Evolutionary conservation across 2,329 filamentous ascomycete species (phyloP), one percentile per base, ranked within the genome.

Genomic region (Dothidotthia symphoricarpi): DNA sequence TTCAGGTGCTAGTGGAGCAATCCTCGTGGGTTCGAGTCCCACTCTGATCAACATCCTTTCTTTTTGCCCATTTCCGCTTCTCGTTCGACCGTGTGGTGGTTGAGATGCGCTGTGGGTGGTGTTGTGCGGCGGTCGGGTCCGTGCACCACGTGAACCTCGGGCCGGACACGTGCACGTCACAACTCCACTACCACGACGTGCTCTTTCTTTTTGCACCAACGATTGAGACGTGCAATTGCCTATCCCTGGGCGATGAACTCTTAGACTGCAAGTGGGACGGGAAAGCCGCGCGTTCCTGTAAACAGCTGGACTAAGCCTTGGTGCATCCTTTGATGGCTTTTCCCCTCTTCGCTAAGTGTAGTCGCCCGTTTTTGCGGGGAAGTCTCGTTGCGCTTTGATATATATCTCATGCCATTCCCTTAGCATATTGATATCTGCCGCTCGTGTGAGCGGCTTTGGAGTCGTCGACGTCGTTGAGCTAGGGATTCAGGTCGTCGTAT

Each of bases 1-100:
- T 64, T 64, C 61, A 63, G 61, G 60, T 64, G 57, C 61, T 63
- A 57, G 59, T 64, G 48, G 48, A 43, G 57, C 36, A 63, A 64
- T 42, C 48, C 48, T 56, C 59, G 60, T 60, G 60, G 54, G 60
- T 61, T 61, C 59, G 59, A 64, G 43, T 64, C 62, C 59, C 62
- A 63, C 61, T 55, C 56, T 62, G 36, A 45, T 64, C 62, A 65
- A 29, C 31, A 59, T 57, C 32, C 37, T 43, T 49, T 47, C 45
- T 54, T 54, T 39, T 36, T 39, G 36, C 36, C n/a, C 9, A 38
- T 16, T 30, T 40, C 22, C 28, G 6, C 15, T 28, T 9, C 12
- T n/a, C 17, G 7, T 19, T 28, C 31, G 13, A 27, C 33, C 16
- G 15, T 9, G 24, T 31, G 25, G 35, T 31, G 11, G 30, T 43